These are phyloP conservation scores for Castanea crenata DNA, from an alignment of 306 rosid species.

Conservation along the genomic window DNA sequence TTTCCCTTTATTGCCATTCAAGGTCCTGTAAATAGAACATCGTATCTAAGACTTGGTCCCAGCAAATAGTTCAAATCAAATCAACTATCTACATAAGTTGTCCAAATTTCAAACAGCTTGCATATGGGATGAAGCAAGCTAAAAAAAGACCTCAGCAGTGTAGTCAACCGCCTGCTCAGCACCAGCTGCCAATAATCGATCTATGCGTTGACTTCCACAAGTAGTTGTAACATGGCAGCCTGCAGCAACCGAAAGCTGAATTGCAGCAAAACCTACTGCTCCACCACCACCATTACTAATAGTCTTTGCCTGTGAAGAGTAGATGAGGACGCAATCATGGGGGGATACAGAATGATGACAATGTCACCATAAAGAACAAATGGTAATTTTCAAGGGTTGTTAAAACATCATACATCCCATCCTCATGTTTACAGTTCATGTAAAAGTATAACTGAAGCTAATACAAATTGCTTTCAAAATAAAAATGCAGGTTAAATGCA, in stretches of 20 bases:
- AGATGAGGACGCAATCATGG: slow-evolving; percentile 24
- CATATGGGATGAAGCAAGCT: slow-evolving; percentile 22
- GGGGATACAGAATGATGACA: not conserved
- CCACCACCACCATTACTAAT: slow-evolving; percentile 95
- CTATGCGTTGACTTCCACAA: slow-evolving; percentile 76
- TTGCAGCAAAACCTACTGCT: slow-evolving; percentile 86
- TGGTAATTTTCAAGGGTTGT: not conserved
- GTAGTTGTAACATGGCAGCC: slow-evolving; percentile 84
- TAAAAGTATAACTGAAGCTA: not conserved
- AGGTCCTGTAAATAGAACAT: slow-evolving; percentile 45
- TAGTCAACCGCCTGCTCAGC: slow-evolving; percentile 93
- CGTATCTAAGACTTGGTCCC: not conserved
- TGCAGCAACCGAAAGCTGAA: slow-evolving; percentile 81
- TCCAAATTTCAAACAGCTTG: slow-evolving; percentile 12
- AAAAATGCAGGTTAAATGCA: not conserved
- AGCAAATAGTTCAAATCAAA: not conserved
- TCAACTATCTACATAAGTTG: not conserved
- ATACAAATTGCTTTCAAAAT: not conserved
- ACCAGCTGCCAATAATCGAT: slow-evolving; percentile 68
- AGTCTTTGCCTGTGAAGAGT: slow-evolving; percentile 67
- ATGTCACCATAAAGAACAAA: not conserved
- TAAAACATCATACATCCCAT: not conserved
- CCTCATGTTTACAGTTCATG: not conserved
- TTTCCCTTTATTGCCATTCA: slow-evolving; percentile 72
- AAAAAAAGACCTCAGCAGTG: slow-evolving; percentile 68